Conservation (phyloP, 78 protist genomes). For the Chrysochromulina tobinii region DNA sequence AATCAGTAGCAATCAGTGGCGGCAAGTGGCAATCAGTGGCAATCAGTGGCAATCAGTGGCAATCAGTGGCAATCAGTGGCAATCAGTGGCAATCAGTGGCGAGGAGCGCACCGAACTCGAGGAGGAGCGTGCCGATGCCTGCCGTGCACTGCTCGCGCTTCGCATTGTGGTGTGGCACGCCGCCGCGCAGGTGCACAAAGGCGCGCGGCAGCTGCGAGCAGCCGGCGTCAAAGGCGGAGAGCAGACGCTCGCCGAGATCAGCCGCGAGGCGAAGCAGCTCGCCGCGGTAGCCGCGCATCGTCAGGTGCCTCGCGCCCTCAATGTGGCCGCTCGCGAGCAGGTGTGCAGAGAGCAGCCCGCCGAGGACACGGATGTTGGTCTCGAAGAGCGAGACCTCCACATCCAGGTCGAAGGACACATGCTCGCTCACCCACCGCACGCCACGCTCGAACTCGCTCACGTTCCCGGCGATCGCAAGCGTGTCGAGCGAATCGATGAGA, state of each 20-base stretch:
- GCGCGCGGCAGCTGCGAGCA: constrained; percentile 78
- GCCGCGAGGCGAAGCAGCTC: constrained; percentile 69
- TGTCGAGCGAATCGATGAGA: constrained; percentile 44
- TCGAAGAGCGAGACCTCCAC: constrained; percentile 86
- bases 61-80: too few relatives aligned
- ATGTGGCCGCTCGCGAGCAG: not conserved
- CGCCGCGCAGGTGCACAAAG: constrained; percentile 74
- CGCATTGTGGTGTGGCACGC: constrained; percentile 50
- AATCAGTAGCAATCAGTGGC: too few relatives aligned
- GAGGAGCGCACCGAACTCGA: constrained; percentile 75
- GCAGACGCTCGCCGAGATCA: constrained; percentile 83
- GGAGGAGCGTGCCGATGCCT: constrained; percentile 76
- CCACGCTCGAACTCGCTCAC: constrained; percentile 45
- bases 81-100: too few relatives aligned
- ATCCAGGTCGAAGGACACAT: constrained; percentile 63
- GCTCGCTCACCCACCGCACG: constrained; percentile 51
- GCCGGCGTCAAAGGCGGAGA: constrained; percentile 76
- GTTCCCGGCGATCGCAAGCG: constrained; percentile 66
- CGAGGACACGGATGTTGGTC: constrained; percentile 88
- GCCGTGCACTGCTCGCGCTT: constrained; percentile 76
- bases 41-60: too few relatives aligned
- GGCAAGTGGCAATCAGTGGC: too few relatives aligned
- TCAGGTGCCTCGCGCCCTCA: not conserved
- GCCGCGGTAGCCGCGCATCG: constrained; percentile 47
- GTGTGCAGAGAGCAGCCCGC: constrained; percentile 79